These are phyloP conservation scores for Hymenoscyphus albidus DNA, from an alignment of 2,329 filamentous ascomycete species.

Conservation along the genomic window DNA sequence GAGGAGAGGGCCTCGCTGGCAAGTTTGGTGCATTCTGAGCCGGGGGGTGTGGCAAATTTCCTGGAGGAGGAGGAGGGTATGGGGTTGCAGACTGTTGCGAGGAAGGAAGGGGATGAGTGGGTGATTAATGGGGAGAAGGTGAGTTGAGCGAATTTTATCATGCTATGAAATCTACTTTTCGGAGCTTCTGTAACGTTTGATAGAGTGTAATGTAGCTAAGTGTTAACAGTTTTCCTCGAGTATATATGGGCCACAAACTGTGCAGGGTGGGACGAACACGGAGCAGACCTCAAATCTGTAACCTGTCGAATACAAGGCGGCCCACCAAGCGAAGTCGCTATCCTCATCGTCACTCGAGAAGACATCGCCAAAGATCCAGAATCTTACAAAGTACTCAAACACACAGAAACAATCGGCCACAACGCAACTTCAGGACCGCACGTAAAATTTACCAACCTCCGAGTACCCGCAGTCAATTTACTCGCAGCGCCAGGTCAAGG, in stretches of 20 bases:
- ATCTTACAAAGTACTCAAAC: constrained; percentile 43
- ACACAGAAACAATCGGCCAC: constrained; percentile 44
- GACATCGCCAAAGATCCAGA: constrained; percentile 41
- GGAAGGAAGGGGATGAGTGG: constrained; percentile 45
- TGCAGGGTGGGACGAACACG: constrained; percentile 49
- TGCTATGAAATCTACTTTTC: neutral
- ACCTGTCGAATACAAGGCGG: constrained; percentile 40
- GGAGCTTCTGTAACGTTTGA: neutral
- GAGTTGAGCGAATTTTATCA: neutral
- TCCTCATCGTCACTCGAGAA: constrained; percentile 46
- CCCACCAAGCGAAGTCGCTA: constrained; percentile 29
- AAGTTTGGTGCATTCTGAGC: constrained; percentile 49
- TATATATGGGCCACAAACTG: constrained; percentile 48
- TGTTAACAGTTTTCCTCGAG: neutral
- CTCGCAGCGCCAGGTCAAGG: constrained; percentile 43
- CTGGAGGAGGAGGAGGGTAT: constrained; percentile 44
- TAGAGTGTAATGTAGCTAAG: no score
- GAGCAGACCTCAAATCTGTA: constrained; percentile 48
- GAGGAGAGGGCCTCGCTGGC: constrained; percentile 45
- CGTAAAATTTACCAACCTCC: constrained; percentile 46
- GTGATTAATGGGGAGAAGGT: constrained; percentile 51
- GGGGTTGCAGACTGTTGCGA: constrained; percentile 47
- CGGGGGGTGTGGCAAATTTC: constrained; percentile 47
- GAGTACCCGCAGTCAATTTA: constrained; percentile 43
- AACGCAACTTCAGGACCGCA: constrained; percentile 44